Evolutionary conservation across 495 filamentous ascomycete genomes (phyloP), one percentile per base, ranked within the genome.

Genomic region (Xylaria telfairii): DNA sequence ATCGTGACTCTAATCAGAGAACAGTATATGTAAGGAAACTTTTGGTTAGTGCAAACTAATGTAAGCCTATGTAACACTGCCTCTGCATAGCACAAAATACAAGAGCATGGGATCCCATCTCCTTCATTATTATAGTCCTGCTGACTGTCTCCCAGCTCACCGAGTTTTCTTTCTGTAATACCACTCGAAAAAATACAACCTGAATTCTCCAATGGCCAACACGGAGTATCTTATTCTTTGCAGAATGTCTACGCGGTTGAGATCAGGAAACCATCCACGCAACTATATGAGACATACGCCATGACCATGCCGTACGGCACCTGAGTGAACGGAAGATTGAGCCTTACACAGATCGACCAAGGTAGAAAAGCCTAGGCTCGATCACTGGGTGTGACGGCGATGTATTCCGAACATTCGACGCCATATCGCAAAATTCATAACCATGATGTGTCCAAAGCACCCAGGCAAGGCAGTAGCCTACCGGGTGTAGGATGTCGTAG

Each of bases 361-460:
- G 39, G 65, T 37, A 8, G 51, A 44, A 39, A 53, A 70, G 70
- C 54, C 67, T 53, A 69, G 71, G 70, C 69, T 73, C 70, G 53
- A 69, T 70, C 67, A 42, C 51, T 67, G 66, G 59, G 67, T 46
- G 65, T 65, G 69, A 72, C 69, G 68, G 69, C 54, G 67, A 65
- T 65, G 65, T 54, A 65, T 65, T 70, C 69, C 61, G 72, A 74
- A 73, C 49, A 59, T 61, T 71, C 72, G 73, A 71, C 67, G 57
- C 72, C 76, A 83, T 85, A 84, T 86, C 78, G 84, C 85, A 87
- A 86, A 86, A 85, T 81, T 79, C 80, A 79, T 87, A 87, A 87
- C 73, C 81, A 87, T 87, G 80, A 84, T 83, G 80, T 88, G 83
- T 88, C 86, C 87, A 87, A 89, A 80, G 80, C 86, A 79, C 84